Evolutionary conservation across 495 filamentous ascomycete genomes (phyloP).

Genomic region (Aspergillus sclerotioniger): DNA sequence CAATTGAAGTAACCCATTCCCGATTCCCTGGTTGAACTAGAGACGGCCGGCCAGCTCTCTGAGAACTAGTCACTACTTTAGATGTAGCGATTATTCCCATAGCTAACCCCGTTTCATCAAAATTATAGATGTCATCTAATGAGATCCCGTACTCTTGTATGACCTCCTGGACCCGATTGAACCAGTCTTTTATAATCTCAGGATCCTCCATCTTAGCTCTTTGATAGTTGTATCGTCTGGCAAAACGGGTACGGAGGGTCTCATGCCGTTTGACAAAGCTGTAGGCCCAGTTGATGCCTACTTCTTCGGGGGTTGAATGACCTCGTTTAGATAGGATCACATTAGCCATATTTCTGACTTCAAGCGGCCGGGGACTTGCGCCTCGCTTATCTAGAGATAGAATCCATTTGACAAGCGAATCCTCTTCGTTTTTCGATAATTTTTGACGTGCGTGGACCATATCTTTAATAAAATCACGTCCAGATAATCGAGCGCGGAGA

Average conservation of each 20-base stretch:
- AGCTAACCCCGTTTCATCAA: slow-evolving; percentile 42
- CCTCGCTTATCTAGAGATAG: background rate
- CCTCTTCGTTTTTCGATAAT: slow-evolving; percentile 1
- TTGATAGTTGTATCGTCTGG: slow-evolving; percentile 30
- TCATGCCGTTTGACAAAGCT: slow-evolving; percentile 29
- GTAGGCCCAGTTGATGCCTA: background rate
- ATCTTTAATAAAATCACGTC: background rate
- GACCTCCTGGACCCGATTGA: background rate
- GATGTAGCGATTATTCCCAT: slow-evolving; percentile 31
- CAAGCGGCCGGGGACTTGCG: background rate
- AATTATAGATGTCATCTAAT: slow-evolving; percentile 42
- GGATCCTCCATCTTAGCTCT: slow-evolving; percentile 10
- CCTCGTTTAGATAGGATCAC: background rate
- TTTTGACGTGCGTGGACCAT: background rate
- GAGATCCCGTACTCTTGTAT: background rate
- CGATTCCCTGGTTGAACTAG: slow-evolving; percentile 24
- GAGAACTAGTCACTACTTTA: slow-evolving; percentile 28
- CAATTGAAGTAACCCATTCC: slow-evolving; percentile 21
- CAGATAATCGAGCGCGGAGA: background rate
- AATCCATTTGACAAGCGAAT: background rate
- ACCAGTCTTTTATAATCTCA: slow-evolving; percentile 1
- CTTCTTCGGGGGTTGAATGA: background rate
- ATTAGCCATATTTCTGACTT: background rate
- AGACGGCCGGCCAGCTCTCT: slow-evolving; percentile 22
- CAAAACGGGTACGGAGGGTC: slow-evolving; percentile 29